Evolutionary conservation across 768 basidiomycete genomes (phyloP).

Genomic region (Daedalea quercina): DNA sequence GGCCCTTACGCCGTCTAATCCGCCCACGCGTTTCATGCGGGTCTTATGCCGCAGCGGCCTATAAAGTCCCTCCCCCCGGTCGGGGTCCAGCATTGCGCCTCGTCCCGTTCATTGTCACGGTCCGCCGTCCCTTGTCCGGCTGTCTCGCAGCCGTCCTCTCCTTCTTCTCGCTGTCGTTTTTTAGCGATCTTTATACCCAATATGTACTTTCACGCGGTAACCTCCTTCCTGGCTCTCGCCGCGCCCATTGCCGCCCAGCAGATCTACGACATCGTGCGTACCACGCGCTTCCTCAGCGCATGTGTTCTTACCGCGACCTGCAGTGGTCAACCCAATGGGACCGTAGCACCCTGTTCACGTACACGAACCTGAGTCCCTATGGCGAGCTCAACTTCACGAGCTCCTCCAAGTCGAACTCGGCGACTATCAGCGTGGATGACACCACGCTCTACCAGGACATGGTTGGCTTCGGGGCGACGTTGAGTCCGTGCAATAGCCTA

Average conservation of each 20-base stretch:
- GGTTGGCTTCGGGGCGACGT: slow-evolving; percentile 57
- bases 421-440: slow-evolving; percentile 60
- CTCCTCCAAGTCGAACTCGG: slow-evolving; percentile 50
- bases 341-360: slow-evolving; percentile 41
- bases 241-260: slow-evolving; percentile 21
- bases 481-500: slow-evolving; percentile 42
- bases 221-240: slow-evolving; percentile 13
- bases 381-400: slow-evolving; percentile 48
- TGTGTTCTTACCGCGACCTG: neutral
- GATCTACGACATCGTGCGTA: slow-evolving; percentile 28
- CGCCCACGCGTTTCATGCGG: neutral
- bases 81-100: neutral
- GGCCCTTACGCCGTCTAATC: neutral
- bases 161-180: neutral
- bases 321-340: slow-evolving; percentile 33
- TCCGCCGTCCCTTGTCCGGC: neutral
- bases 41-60: neutral
- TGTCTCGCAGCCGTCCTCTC: slow-evolving; percentile 1
- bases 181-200: neutral
- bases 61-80: neutral
- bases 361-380: slow-evolving; percentile 33
- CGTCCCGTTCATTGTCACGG: neutral
- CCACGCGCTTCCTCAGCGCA: neutral
- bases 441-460: slow-evolving; percentile 50
- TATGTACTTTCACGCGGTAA: slow-evolving; percentile 2